A percentile compares a stretch with the other conserved stretches of the same genome.
Evolutionary conservation across 768 basidiomycete species (phyloP).

Genomic region (Xerocomellus chrysenteron): DNA sequence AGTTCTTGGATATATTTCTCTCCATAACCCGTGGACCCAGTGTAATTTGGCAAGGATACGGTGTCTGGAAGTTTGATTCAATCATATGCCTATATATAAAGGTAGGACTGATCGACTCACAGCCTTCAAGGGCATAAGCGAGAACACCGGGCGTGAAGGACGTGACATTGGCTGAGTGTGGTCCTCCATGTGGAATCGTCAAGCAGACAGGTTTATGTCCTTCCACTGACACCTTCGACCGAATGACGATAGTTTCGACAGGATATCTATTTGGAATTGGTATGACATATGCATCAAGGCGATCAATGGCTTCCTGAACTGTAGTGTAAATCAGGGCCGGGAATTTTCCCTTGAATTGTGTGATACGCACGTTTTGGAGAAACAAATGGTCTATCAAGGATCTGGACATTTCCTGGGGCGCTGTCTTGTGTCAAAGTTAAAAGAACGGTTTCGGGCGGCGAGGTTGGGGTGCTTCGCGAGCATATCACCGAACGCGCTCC

Average conservation of each 20-base stretch:
- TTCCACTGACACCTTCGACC: slow-evolving; percentile 22
- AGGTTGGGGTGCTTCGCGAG: slow-evolving; percentile 46
- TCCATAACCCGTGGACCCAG: slow-evolving; percentile 65
- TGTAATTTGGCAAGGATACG: slow-evolving; percentile 63
- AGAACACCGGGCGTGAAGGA: slow-evolving; percentile 45
- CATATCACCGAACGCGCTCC: slow-evolving; percentile 44
- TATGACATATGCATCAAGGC: slow-evolving; percentile 44
- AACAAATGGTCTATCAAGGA: slow-evolving; percentile 45
- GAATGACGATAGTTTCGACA: slow-evolving; percentile 56
- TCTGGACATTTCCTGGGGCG: slow-evolving; percentile 31
- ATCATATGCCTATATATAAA: neutral
- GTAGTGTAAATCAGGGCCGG: neutral
- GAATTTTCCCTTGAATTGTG: neutral
- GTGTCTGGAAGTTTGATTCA: slow-evolving; percentile 41
- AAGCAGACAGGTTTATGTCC: slow-evolving; percentile 43
- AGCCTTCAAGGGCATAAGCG: slow-evolving; percentile 58
- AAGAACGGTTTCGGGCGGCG: slow-evolving; percentile 50
- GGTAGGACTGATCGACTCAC: slow-evolving; percentile 36
- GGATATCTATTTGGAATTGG: slow-evolving; percentile 49
- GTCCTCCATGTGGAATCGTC: slow-evolving; percentile 61
- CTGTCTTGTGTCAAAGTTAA: slow-evolving; percentile 34
- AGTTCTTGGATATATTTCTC: slow-evolving; percentile 56
- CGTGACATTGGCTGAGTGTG: slow-evolving; percentile 49
- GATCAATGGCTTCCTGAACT: slow-evolving; percentile 46
- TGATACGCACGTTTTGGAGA: slow-evolving; percentile 37